Conservation (phyloP, 306 rosid species). For the Trifolium subterraneum region DNA sequence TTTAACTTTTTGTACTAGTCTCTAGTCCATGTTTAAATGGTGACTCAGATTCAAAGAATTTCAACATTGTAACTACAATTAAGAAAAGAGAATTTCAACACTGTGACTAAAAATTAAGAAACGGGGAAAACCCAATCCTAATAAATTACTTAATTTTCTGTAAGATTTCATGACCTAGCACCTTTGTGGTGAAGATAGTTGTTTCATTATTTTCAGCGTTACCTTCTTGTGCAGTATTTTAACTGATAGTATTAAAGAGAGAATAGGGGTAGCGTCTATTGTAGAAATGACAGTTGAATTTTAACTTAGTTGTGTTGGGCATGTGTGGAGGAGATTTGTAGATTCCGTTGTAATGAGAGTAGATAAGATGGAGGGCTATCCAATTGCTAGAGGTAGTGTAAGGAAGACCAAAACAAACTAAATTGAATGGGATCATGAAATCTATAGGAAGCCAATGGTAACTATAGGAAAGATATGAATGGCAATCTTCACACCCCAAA, state of each 20-base stretch:
- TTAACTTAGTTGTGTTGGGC: background rate
- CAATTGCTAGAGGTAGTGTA: background rate
- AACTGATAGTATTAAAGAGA: background rate
- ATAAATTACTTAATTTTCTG: background rate
- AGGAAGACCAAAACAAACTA: background rate
- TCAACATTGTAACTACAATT: constrained; percentile 2
- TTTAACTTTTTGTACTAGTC: background rate
- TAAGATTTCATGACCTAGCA: background rate
- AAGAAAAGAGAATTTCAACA: constrained; percentile 3
- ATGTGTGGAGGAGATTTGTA: background rate
- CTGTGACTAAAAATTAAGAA: background rate
- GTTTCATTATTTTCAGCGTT: background rate
- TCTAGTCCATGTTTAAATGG: constrained; percentile 1
- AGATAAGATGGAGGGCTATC: background rate
- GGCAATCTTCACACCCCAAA: no score
- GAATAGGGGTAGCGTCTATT: background rate
- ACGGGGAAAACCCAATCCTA: background rate
- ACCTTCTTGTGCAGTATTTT: background rate
- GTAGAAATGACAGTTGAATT: background rate
- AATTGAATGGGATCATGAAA: no score
- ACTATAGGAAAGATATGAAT: no score
- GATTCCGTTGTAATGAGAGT: background rate
- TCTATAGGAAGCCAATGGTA: no score
- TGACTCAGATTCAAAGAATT: constrained; percentile 1
- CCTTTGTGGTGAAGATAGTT: background rate